phyloP scores from a whole-genome alignment of 1,284 basidiomycete genomes.

The Anthracocystis setariae region DNA sequence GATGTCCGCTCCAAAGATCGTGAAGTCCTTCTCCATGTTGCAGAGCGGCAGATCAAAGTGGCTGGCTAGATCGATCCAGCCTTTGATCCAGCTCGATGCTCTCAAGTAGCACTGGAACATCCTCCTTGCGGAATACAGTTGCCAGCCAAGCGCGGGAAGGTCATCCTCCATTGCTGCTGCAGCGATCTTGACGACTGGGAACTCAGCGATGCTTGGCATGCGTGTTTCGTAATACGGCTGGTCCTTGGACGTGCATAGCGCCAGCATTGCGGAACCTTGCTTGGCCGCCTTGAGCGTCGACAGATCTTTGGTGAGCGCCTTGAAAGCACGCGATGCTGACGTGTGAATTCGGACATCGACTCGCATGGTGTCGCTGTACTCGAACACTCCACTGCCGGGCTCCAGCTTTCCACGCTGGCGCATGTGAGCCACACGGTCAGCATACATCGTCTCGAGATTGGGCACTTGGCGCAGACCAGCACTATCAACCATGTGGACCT shows the following conservation, averaged over 20 bases:
- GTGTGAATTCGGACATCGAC: constrained; percentile 81
- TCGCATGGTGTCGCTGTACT: constrained; percentile 78
- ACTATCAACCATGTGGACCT: constrained; percentile 87
- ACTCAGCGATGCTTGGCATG: constrained; percentile 77
- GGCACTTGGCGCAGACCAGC: constrained; percentile 85
- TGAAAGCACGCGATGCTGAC: constrained; percentile 81
- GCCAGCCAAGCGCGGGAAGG: constrained; percentile 71
- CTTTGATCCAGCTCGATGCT: constrained; percentile 81
- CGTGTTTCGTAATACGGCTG: constrained; percentile 83
- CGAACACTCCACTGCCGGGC: constrained; percentile 70
- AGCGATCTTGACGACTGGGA: constrained; percentile 88
- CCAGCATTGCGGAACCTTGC: constrained; percentile 77
- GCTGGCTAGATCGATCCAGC: constrained; percentile 82
- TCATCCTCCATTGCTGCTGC: constrained; percentile 79
- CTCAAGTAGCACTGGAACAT: constrained; percentile 86
- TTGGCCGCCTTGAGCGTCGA: constrained; percentile 74
- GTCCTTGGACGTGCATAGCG: constrained; percentile 87
- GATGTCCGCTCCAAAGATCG: constrained; percentile 86
- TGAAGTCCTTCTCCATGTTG: constrained; percentile 89
- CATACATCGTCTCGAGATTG: constrained; percentile 80
- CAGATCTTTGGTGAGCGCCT: constrained; percentile 88
- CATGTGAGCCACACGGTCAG: constrained; percentile 71
- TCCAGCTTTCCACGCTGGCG: constrained; percentile 53
- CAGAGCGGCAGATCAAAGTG: constrained; percentile 91
- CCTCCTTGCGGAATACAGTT: constrained; percentile 71